phyloP scores from a whole-genome alignment of 2,329 filamentous ascomycete species.

The Emergomyces orientalis region DNA sequence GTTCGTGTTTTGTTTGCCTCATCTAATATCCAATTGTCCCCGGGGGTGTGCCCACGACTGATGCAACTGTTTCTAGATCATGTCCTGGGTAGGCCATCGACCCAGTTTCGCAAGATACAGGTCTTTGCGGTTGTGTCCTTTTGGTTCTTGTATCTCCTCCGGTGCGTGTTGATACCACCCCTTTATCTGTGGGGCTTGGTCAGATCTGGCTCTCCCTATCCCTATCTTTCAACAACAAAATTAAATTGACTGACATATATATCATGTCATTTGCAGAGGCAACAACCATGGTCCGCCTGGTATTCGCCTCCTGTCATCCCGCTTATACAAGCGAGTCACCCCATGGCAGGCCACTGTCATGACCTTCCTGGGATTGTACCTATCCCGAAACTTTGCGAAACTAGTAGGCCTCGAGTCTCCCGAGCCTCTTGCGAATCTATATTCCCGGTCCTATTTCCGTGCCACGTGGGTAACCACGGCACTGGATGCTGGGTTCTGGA shows the following conservation, averaged over 20 bases:
- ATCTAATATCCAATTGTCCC: not conserved
- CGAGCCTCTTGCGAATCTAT: slow-evolving; percentile 88
- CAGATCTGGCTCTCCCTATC: not conserved
- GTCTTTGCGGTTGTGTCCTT: slow-evolving; percentile 85
- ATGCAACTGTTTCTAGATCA: slow-evolving; percentile 52
- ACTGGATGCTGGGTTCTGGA: slow-evolving; percentile 95
- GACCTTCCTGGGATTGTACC: slow-evolving; percentile 84
- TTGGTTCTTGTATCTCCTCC: slow-evolving; percentile 77
- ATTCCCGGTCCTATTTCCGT: slow-evolving; percentile 83
- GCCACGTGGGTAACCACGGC: slow-evolving; percentile 96
- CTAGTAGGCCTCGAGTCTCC: slow-evolving; percentile 83
- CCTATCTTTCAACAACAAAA: not conserved
- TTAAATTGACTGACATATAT: slow-evolving; percentile 14
- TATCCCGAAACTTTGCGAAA: slow-evolving; percentile 86
- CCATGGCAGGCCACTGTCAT: slow-evolving; percentile 82
- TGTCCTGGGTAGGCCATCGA: slow-evolving; percentile 80
- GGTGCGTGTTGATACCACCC: slow-evolving; percentile 40
- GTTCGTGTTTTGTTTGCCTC: not conserved
- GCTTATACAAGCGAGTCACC: slow-evolving; percentile 63
- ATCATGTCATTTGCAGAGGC: slow-evolving; percentile 48
- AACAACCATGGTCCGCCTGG: slow-evolving; percentile 79
- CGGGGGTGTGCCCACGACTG: not conserved
- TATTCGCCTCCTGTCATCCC: slow-evolving; percentile 59
- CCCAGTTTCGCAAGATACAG: slow-evolving; percentile 84
- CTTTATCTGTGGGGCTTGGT: not conserved